These are phyloP conservation scores for Boechera retrofracta DNA, from an alignment of 345 rosid genomes.

Conservation along the genomic window DNA sequence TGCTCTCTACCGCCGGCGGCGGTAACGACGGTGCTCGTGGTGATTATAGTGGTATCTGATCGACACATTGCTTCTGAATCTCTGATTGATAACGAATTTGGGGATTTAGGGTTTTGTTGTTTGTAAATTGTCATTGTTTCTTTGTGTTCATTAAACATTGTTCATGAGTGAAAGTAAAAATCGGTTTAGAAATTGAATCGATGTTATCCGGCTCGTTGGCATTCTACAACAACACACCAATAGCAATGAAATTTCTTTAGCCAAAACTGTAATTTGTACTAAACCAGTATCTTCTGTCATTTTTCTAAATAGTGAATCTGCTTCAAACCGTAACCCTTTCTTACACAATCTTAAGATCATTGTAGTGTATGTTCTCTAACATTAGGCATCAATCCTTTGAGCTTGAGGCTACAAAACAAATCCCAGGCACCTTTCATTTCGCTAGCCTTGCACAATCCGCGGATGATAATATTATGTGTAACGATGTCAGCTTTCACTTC, in stretches of 20 bases:
- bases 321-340: too few relatives aligned
- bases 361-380: too few relatives aligned
- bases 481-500: too few relatives aligned
- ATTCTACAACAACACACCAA: neutral
- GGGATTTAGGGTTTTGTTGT: slow-evolving; percentile 32
- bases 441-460: too few relatives aligned
- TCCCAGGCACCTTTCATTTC: too few relatives aligned
- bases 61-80: neutral
- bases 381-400: too few relatives aligned
- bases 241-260: neutral
- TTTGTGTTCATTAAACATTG: slow-evolving; percentile 15
- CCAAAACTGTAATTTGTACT: too few relatives aligned
- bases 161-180: neutral
- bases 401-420: too few relatives aligned
- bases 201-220: neutral
- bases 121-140: slow-evolving; percentile 34
- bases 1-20: slow-evolving; percentile 56
- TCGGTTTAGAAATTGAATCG: neutral
- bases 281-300: neutral
- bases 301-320: too few relatives aligned
- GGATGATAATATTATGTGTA: too few relatives aligned
- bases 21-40: slow-evolving; percentile 54
- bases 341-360: too few relatives aligned
- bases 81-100: slow-evolving; percentile 4
- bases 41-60: slow-evolving; percentile 53